Conservation (phyloP, 345 rosid genomes). For the Leavenworthia alabamica region DNA sequence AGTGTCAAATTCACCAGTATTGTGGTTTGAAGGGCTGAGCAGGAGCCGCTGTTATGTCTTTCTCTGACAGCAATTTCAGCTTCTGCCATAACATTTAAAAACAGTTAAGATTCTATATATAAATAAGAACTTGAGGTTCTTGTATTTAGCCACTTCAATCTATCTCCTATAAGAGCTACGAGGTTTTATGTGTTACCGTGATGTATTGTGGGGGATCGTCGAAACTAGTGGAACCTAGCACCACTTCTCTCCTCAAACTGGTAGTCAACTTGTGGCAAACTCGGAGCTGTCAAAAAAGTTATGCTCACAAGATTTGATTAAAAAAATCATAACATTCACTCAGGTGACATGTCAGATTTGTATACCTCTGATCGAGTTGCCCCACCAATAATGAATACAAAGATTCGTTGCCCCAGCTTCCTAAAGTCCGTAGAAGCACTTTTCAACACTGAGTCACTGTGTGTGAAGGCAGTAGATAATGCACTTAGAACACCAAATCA, state of each 20-base stretch:
- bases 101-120: not conserved
- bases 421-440: constrained; percentile 46
- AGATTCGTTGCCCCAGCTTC: constrained; percentile 83
- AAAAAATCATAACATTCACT: constrained; percentile 14
- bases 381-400: constrained; percentile 82
- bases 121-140: not conserved
- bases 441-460: constrained; percentile 64
- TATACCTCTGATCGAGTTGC: constrained; percentile 95
- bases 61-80: constrained; percentile 51
- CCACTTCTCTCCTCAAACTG: constrained; percentile 77
- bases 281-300: constrained; percentile 48
- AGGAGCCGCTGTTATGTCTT: constrained; percentile 27
- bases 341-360: not conserved
- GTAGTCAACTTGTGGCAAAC: constrained; percentile 85
- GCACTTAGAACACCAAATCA: constrained; percentile 4
- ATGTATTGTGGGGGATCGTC: constrained; percentile 77
- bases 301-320: not conserved
- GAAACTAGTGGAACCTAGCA: constrained; percentile 69
- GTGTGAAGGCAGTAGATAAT: not conserved
- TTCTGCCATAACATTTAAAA: constrained; percentile 38
- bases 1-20: constrained; percentile 23
- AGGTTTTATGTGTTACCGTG: constrained; percentile 37
- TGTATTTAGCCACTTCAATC: not conserved
- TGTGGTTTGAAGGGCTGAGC: constrained; percentile 29
- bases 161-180: not conserved